Conservation (phyloP, 805 yeast species). For the Dipodascus geniculatus region DNA sequence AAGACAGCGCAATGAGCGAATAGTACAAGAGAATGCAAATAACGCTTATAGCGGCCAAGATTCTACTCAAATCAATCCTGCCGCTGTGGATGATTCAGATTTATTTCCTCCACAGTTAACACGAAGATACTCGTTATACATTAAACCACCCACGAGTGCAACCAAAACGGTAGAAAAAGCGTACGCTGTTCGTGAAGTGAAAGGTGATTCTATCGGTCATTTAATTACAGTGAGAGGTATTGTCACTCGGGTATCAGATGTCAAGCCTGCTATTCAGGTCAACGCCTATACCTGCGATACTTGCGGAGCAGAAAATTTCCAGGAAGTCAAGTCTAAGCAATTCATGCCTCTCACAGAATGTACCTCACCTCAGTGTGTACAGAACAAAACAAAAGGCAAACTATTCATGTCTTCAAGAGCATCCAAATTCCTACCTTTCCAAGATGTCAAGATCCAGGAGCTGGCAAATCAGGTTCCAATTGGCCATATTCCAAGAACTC, state of each 20-base stretch:
- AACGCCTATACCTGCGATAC: slow-evolving; percentile 96
- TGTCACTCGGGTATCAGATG: slow-evolving; percentile 91
- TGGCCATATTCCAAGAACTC: slow-evolving; percentile 89
- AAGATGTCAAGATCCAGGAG: slow-evolving; percentile 91
- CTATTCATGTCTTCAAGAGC: slow-evolving; percentile 90
- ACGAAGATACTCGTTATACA: slow-evolving; percentile 77
- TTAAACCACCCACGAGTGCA: slow-evolving; percentile 56
- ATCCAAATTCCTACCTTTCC: slow-evolving; percentile 88
- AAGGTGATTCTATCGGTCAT: slow-evolving; percentile 74
- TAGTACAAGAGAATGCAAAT: slow-evolving; percentile 42
- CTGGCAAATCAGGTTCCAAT: slow-evolving; percentile 93
- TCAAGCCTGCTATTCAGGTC: slow-evolving; percentile 81
- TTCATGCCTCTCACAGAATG: slow-evolving; percentile 86
- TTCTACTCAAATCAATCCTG: slow-evolving; percentile 10
- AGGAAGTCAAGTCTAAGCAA: slow-evolving; percentile 75
- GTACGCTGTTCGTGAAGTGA: slow-evolving; percentile 80
- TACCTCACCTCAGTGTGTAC: slow-evolving; percentile 65
- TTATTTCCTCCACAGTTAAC: slow-evolving; percentile 78
- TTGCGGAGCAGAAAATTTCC: slow-evolving; percentile 94
- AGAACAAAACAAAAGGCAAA: slow-evolving; percentile 78
- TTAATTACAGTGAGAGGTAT: slow-evolving; percentile 88
- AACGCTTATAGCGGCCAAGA: slow-evolving; percentile 21
- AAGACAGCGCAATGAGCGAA: slow-evolving; percentile 64
- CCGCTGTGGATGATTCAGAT: slow-evolving; percentile 27
- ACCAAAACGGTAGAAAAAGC: slow-evolving; percentile 35